A percentile compares a stretch with the other conserved stretches of the same genome.
Evolutionary conservation across 106 monocot species (phyloP).

Genomic region (Acorus calamus): DNA sequence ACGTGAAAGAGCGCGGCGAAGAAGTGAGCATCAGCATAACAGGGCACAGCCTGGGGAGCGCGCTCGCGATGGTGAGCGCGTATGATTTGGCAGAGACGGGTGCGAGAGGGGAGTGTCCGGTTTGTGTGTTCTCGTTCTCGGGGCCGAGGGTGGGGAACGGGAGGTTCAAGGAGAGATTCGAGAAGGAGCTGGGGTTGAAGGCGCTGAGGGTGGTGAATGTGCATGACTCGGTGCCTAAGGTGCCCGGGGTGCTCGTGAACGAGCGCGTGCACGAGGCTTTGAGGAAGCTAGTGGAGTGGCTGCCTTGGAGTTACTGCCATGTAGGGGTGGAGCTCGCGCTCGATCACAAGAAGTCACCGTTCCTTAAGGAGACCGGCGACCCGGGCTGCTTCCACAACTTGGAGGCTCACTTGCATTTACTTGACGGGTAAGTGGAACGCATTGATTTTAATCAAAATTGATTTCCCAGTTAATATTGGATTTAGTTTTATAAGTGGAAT

Average conservation of each 20-base stretch:
- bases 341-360: conserved; percentile 11
- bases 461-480: too few species aligned
- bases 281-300: conserved; percentile 15
- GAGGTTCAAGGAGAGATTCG: conserved; percentile 63
- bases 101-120: too few species aligned
- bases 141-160: too few species aligned
- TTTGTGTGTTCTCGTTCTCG: too few species aligned
- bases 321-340: conserved; percentile 12
- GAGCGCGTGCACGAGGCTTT: conserved; percentile 30
- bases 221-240: conserved; percentile 72
- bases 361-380: conserved; percentile 9
- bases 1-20: conserved; percentile 31
- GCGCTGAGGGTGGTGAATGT: conserved; percentile 67
- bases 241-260: conserved; percentile 71
- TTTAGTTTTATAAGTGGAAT: too few species aligned
- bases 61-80: too few species aligned
- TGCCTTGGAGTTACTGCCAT: conserved; percentile 11
- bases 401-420: conserved; percentile 19
- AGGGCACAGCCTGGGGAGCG: conserved; percentile 90
- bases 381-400: conserved; percentile 17
- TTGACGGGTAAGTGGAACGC: conserved; percentile 19
- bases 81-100: too few species aligned
- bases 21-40: conserved; percentile 54
- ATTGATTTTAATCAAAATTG: too few species aligned
- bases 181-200: conserved; percentile 43